Conservation (phyloP, 2,329 filamentous ascomycete genomes). For the Teratosphaeria pseudoeucalypti region DNA sequence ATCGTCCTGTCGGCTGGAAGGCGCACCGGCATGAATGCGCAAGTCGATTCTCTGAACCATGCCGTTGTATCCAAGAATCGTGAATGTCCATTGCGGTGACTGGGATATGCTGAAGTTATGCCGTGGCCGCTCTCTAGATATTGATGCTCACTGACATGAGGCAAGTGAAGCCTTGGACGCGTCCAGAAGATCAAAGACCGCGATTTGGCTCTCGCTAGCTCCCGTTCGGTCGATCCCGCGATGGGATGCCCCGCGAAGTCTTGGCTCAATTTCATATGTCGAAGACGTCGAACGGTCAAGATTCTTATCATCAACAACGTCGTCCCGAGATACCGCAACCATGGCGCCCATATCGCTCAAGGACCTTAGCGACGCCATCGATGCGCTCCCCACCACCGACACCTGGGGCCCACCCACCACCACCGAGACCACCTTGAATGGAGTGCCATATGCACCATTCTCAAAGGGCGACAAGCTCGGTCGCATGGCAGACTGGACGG, state of each 20-base stretch:
- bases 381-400: constrained; percentile 33
- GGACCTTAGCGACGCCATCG: constrained; percentile 33
- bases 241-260: background rate
- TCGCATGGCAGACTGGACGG: constrained; percentile 97
- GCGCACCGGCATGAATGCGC: constrained; percentile 36
- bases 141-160: background rate
- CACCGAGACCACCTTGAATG: constrained; percentile 78
- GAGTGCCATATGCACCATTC: constrained; percentile 94
- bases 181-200: background rate
- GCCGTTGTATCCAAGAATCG: background rate
- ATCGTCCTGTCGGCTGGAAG: constrained; percentile 32
- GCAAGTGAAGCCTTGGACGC: background rate
- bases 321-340: constrained; percentile 9
- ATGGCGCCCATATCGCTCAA: constrained; percentile 39
- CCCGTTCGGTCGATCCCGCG: background rate
- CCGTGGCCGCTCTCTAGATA: background rate
- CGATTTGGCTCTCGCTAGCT: background rate
- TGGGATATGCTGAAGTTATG: background rate
- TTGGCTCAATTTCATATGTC: background rate
- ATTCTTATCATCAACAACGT: background rate
- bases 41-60: constrained; percentile 27
- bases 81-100: background rate
- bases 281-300: background rate
- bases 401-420: constrained; percentile 77
- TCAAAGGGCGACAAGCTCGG: constrained; percentile 98